These are phyloP conservation scores for Russula earlei DNA, from an alignment of 768 basidiomycete species.

Conservation along the genomic window DNA sequence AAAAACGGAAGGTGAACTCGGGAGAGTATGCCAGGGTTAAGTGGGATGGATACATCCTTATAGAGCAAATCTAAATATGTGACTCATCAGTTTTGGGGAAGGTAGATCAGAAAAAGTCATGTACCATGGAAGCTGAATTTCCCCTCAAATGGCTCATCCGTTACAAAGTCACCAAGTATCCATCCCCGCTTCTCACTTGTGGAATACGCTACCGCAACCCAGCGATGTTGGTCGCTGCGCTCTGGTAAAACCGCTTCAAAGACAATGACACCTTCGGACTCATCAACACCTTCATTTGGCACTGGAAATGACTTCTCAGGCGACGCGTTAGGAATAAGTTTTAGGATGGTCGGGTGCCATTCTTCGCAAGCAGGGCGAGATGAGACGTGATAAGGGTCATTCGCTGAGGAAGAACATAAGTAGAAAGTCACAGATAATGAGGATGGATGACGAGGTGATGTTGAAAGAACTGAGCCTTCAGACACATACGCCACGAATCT, in stretches of 20 bases:
- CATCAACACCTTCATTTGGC: slow-evolving; percentile 59
- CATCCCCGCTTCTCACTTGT: slow-evolving; percentile 47
- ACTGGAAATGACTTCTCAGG: slow-evolving; percentile 49
- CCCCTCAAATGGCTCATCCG: slow-evolving; percentile 26
- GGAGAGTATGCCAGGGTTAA: slow-evolving; percentile 34
- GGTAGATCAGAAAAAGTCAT: slow-evolving; percentile 22
- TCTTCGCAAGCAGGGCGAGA: slow-evolving; percentile 14
- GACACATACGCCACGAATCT: slow-evolving; percentile 52
- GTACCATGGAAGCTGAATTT: slow-evolving; percentile 37
- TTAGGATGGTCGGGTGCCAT: slow-evolving; percentile 38
- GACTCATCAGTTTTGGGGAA: slow-evolving; percentile 6
- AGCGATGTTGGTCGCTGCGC: slow-evolving; percentile 24
- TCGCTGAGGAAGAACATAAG: slow-evolving; percentile 31
- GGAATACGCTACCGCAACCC: slow-evolving; percentile 48
- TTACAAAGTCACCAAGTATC: slow-evolving; percentile 49
- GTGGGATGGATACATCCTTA: slow-evolving; percentile 18
- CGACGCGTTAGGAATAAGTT: slow-evolving; percentile 54
- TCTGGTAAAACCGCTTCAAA: slow-evolving; percentile 42
- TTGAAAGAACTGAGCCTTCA: slow-evolving; percentile 41
- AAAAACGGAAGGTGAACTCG: slow-evolving; percentile 45
- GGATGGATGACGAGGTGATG: slow-evolving; percentile 40
- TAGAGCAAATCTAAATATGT: slow-evolving; percentile 7
- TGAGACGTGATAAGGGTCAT: background rate
- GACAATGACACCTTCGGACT: slow-evolving; percentile 63
- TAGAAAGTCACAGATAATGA: slow-evolving; percentile 40